Evolutionary conservation across 495 filamentous ascomycete genomes (phyloP).

Genomic region (Penicillium coffeae): DNA sequence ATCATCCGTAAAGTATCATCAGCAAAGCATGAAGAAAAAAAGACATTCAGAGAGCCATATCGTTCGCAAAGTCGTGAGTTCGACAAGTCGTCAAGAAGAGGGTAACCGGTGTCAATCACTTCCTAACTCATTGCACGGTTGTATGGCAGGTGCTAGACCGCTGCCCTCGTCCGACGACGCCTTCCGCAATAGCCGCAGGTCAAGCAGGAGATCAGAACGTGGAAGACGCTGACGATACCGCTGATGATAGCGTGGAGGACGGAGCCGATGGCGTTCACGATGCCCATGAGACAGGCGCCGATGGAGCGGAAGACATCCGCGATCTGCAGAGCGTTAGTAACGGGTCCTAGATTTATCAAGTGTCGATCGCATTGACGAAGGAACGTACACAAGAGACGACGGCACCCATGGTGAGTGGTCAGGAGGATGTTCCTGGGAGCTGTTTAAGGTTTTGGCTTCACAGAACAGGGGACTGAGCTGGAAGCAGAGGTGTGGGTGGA

Average conservation of each 20-base stretch:
- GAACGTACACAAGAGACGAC: constrained; percentile 89
- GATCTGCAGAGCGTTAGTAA: constrained; percentile 55
- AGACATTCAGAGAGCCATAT: not conserved
- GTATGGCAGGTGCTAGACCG: no score
- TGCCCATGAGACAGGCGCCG: constrained; percentile 75
- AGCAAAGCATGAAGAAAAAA: no score
- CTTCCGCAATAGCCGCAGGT: constrained; percentile 67
- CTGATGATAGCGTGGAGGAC: constrained; percentile 76
- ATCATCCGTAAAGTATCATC: not conserved
- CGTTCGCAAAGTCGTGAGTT: not conserved
- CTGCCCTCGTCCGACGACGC: constrained; percentile 21
- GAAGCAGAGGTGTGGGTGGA: constrained; percentile 30
- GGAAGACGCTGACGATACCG: constrained; percentile 73
- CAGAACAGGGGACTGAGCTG: constrained; percentile 15
- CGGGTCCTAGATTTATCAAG: not conserved
- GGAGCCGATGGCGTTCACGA: constrained; percentile 75
- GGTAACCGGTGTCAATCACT: not conserved
- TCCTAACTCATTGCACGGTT: no score
- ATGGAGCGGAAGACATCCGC: constrained; percentile 74
- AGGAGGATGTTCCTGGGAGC: constrained; percentile 1
- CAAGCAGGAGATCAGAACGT: constrained; percentile 80
- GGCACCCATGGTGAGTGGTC: constrained; percentile 73
- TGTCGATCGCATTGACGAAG: constrained; percentile 1
- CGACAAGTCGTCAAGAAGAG: not conserved
- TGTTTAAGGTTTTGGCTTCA: constrained; percentile 18